Percentiles rank a stretch among this genome's conserved stretches.
phyloP scores from a whole-genome alignment of 352 stramenopile species.

The Pythium brachiatum region DNA sequence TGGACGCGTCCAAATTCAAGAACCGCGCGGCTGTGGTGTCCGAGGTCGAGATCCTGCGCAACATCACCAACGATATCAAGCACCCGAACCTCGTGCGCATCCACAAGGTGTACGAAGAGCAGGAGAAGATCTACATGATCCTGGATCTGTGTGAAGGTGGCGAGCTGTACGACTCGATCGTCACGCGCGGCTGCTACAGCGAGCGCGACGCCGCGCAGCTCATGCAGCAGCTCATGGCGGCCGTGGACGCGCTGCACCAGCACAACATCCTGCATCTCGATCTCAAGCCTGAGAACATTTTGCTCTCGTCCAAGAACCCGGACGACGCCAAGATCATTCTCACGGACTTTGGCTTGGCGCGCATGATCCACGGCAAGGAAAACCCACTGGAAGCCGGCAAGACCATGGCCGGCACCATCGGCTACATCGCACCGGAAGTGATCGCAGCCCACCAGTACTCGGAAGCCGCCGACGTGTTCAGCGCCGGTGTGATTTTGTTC shows the following conservation, averaged over 20 bases:
- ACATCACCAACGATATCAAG: conserved; percentile 79
- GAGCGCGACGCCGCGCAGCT: conserved; percentile 60
- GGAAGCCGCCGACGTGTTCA: conserved; percentile 72
- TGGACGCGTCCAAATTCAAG: conserved; percentile 76
- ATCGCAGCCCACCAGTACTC: conserved; percentile 69
- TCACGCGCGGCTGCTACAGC: conserved; percentile 62
- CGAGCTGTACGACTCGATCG: conserved; percentile 75
- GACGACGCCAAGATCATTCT: conserved; percentile 64
- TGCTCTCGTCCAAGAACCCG: conserved; percentile 47
- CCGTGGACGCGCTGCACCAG: conserved; percentile 57
- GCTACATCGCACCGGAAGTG: conserved; percentile 77
- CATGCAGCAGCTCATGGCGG: conserved; percentile 64
- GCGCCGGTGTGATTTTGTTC: conserved; percentile 77
- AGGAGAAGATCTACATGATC: conserved; percentile 79
- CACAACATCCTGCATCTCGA: conserved; percentile 82
- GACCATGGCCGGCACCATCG: conserved; percentile 73
- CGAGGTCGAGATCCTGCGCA: conserved; percentile 78
- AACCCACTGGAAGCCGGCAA: conserved; percentile 59
- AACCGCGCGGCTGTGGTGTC: conserved; percentile 64
- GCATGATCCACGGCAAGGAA: conserved; percentile 70
- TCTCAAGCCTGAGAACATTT: conserved; percentile 82
- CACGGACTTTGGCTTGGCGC: conserved; percentile 72
- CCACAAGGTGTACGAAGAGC: conserved; percentile 82
- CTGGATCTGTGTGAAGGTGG: conserved; percentile 68
- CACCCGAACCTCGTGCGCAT: conserved; percentile 78